Percentiles rank a stretch among this genome's conserved stretches.
phyloP scores from a whole-genome alignment of 2,329 filamentous ascomycete species.

The Claviceps quebecensis region DNA sequence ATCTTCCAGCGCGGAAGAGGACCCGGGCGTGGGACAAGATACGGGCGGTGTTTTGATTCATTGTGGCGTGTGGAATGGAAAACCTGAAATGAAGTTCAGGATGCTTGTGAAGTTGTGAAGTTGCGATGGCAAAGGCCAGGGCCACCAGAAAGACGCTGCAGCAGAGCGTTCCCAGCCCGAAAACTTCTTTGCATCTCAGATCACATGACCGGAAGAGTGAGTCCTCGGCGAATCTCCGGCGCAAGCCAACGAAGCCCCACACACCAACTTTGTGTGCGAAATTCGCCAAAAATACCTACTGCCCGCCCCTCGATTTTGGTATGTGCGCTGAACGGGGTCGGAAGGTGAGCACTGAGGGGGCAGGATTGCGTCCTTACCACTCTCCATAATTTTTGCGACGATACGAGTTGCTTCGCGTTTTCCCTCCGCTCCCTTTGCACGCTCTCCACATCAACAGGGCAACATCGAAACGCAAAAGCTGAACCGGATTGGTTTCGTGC shows the following conservation, averaged over 20 bases:
- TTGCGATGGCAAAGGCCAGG: background rate
- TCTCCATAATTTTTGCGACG: slow-evolving; percentile 1
- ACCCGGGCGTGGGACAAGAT: slow-evolving; percentile 12
- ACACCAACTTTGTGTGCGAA: slow-evolving; percentile 25
- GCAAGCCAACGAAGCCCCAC: slow-evolving; percentile 12
- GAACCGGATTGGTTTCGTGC: background rate
- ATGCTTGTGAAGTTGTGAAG: background rate
- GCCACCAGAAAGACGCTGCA: background rate
- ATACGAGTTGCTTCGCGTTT: slow-evolving; percentile 1
- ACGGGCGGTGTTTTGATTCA: slow-evolving; percentile 15
- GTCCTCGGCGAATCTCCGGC: slow-evolving; percentile 21
- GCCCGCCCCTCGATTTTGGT: slow-evolving; percentile 26
- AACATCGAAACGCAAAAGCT: background rate
- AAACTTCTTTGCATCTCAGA: slow-evolving; percentile 4
- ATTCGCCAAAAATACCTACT: slow-evolving; percentile 25
- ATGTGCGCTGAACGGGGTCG: slow-evolving; percentile 9
- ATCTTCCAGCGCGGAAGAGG: slow-evolving; percentile 11
- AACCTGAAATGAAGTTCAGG: background rate
- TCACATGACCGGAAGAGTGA: slow-evolving; percentile 21
- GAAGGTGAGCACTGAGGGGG: background rate
- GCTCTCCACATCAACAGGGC: background rate
- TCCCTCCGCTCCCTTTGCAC: background rate
- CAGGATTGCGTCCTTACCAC: slow-evolving; percentile 5
- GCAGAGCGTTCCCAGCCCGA: too few species aligned
- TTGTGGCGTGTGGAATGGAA: slow-evolving; percentile 6